Percentiles rank a stretch among this genome's conserved stretches.
Conservation (phyloP, 306 rosid species). For the Quercus rubra region DNA sequence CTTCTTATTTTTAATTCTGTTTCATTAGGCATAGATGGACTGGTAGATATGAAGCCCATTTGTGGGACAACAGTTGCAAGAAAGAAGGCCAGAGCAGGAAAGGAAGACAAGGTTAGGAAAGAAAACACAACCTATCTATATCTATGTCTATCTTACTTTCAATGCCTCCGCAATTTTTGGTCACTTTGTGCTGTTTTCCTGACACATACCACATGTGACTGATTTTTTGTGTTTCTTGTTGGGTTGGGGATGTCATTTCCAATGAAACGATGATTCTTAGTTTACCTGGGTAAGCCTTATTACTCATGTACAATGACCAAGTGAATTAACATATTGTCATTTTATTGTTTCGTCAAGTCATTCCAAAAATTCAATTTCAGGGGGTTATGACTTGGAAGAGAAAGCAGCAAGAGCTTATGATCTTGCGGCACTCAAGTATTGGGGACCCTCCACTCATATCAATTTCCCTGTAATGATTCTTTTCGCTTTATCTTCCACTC, state of each 20-base stretch:
- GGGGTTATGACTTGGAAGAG: conserved; percentile 96
- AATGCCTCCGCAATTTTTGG: conserved; percentile 6
- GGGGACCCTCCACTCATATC: conserved; percentile 95
- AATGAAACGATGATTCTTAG: conserved; percentile 45
- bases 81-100: conserved; percentile 96
- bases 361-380: conserved; percentile 51
- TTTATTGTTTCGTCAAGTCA: conserved; percentile 16
- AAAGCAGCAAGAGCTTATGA: conserved; percentile 96
- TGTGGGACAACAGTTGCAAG: conserved; percentile 93
- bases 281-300: conserved; percentile 73
- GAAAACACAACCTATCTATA: conserved; percentile 1
- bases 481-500: conserved; percentile 13
- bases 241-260: conserved; percentile 34
- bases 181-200: conserved; percentile 14
- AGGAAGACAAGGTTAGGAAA: conserved; percentile 84
- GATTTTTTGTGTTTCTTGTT: conserved; percentile 15
- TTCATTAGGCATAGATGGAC: conserved; percentile 86
- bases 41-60: conserved; percentile 94
- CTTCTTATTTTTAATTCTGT: conserved; percentile 21
- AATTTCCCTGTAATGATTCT: conserved; percentile 67
- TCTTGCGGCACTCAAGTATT: conserved; percentile 93
- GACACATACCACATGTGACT: conserved; percentile 5
- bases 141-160: conserved; percentile 5
- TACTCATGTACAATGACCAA: neutral
- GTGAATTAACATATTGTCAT: conserved; percentile 7